These are phyloP conservation scores for Trypethelium eluteriae DNA, from an alignment of 495 filamentous ascomycete species.

Conservation along the genomic window DNA sequence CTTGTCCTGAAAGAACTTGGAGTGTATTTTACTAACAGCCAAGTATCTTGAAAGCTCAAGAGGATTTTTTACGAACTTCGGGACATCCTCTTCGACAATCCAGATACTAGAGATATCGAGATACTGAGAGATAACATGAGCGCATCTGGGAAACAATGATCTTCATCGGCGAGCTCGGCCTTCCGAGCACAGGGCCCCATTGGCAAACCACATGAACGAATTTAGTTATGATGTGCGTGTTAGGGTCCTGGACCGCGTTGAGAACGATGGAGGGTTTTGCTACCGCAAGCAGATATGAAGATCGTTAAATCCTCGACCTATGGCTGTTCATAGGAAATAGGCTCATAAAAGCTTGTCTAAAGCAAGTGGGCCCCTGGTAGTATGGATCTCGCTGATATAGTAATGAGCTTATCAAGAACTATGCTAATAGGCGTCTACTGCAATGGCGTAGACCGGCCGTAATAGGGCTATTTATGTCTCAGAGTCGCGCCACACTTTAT, in stretches of 20 bases:
- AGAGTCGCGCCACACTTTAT: background rate
- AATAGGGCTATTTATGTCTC: too few species aligned
- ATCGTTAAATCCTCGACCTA: slow-evolving; percentile 38
- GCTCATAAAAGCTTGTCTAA: background rate
- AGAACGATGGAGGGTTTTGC: background rate
- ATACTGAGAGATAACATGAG: slow-evolving; percentile 13
- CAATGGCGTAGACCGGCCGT: too few species aligned
- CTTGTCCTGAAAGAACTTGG: too few species aligned
- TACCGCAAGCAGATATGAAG: slow-evolving; percentile 30
- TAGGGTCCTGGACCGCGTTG: slow-evolving; percentile 18
- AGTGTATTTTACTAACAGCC: too few species aligned
- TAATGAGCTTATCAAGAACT: too few species aligned
- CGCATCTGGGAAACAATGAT: slow-evolving; percentile 43
- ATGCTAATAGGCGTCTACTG: too few species aligned
- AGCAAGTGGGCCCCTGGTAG: too few species aligned
- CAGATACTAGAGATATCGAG: slow-evolving; percentile 8
- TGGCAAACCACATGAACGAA: slow-evolving; percentile 41
- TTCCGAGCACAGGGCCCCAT: slow-evolving; percentile 39
- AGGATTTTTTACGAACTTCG: slow-evolving; percentile 20
- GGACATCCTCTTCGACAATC: slow-evolving; percentile 20
- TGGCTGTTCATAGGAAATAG: slow-evolving; percentile 2
- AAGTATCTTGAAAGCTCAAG: too few species aligned
- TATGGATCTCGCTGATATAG: too few species aligned
- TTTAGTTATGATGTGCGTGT: slow-evolving; percentile 40
- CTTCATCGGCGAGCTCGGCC: slow-evolving; percentile 47